Evolutionary conservation across 169 alveolate genomes (phyloP).

Genomic region (Babesia gibsoni): DNA sequence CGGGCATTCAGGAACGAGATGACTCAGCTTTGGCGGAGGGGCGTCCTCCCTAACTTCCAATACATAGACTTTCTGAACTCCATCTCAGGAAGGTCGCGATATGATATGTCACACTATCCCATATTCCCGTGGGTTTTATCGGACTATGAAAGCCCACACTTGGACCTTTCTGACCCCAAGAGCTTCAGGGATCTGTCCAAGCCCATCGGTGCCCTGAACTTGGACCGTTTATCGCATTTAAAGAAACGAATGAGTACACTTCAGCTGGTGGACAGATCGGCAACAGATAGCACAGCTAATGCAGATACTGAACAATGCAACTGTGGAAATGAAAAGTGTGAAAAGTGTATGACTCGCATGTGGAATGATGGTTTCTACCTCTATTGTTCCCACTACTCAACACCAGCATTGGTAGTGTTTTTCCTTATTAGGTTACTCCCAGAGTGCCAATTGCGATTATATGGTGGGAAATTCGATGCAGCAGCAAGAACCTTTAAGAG

Average conservation of each 20-base stretch:
- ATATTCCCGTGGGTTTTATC: constrained; percentile 95
- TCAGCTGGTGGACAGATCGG: constrained; percentile 6
- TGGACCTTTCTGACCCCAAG: constrained; percentile 67
- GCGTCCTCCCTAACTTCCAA: constrained; percentile 90
- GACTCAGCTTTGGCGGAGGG: constrained; percentile 85
- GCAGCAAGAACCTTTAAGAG: constrained; percentile 76
- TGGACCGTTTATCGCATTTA: constrained; percentile 75
- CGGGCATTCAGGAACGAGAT: constrained; percentile 68
- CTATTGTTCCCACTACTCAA: constrained; percentile 96
- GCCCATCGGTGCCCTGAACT: constrained; percentile 90
- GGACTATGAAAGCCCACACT: constrained; percentile 74
- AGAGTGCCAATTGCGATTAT: constrained; percentile 90
- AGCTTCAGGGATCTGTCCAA: constrained; percentile 87
- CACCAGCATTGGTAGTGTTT: constrained; percentile 95
- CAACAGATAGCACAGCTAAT: background rate
- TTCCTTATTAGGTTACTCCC: constrained; percentile 92
- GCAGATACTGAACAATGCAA: constrained; percentile 28
- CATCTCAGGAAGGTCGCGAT: constrained; percentile 89
- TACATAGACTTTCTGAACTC: constrained; percentile 90
- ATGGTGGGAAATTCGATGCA: constrained; percentile 88
- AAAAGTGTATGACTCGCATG: constrained; percentile 39
- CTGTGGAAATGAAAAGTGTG: constrained; percentile 39
- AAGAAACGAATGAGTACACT: constrained; percentile 78
- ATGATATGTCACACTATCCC: constrained; percentile 95
- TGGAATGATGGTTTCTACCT: constrained; percentile 80